Base-by-base conservation (phyloP, 1,284 basidiomycete genomes). In the Gastroboletus turbinatus region DNA sequence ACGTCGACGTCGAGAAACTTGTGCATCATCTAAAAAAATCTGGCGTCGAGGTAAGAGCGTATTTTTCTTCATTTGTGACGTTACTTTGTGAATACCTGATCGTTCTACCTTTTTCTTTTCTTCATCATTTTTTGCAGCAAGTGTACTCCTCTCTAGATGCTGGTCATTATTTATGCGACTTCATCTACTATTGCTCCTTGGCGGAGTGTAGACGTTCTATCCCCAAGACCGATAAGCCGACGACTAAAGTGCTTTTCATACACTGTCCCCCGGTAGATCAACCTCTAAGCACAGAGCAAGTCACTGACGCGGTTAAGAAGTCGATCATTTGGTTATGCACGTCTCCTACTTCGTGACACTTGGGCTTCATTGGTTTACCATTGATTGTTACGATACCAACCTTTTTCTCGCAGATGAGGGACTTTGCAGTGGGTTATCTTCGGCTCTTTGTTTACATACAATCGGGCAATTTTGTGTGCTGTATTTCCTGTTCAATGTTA, bases 101-200 rank as follows among this genome's bases (percentile, higher is more conserved):
- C 47, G 42, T 58, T 21, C 46, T 46, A 3, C 19, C 33, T 39
- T 23, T 14, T 17, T 6, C 5, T 10, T 33, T 29, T 4, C 13
- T 21, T 35, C 40, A 33, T 40, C 38, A 50, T 50, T 46, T 38
- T 52, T 32, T 59, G 38, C 63, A 88, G 84, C 76, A 84, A 69
- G 80, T 87, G n/a, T 82, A 84, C 64, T 79, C 83, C 23, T 90
- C 88, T 2, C 81, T 85, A 77, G 88, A 90, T 64, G 85, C 88
- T 21, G 88, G 88, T 0, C 87, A 86, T 65, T 89, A 85, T 69
- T 74, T 90, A n/a, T 86, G 83, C 67, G 88, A 90, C 72, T 90
- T 87, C 70, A 80, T 86, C 58, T 89, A 87, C 68, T 90, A 87
- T 65, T 87, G 87, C 64, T 90, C 88, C 9, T 77, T 90, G n/a